These are phyloP conservation scores for Telfairia occidentalis DNA, from an alignment of 331 rosid species.

Conservation along the genomic window DNA sequence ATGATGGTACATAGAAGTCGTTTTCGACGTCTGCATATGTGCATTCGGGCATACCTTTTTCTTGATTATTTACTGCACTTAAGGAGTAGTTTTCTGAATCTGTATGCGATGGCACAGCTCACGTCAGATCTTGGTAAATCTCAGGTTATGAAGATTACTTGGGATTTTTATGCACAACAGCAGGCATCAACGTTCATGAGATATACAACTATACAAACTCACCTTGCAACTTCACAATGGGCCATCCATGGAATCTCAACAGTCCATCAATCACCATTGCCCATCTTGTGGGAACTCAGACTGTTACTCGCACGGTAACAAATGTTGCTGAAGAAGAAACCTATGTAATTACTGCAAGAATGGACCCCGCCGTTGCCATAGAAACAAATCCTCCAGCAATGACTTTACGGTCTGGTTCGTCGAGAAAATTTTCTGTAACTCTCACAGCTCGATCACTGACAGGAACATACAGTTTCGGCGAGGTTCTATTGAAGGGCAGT, in stretches of 20 bases:
- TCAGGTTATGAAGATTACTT: conserved; percentile 79
- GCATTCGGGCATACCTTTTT: not conserved
- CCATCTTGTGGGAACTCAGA: conserved; percentile 69
- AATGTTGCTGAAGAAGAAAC: conserved; percentile 87
- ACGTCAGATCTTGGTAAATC: not conserved
- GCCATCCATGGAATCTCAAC: conserved; percentile 77
- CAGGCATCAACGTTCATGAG: conserved; percentile 62
- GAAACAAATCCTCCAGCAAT: conserved; percentile 78
- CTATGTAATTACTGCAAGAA: conserved; percentile 62
- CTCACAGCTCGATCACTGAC: conserved; percentile 59
- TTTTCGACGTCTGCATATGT: not conserved
- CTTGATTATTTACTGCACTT: no score
- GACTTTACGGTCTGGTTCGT: conserved; percentile 59
- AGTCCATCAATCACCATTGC: conserved; percentile 79
- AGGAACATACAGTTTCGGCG: conserved; percentile 73
- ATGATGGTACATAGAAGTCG: not conserved
- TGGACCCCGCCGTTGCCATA: conserved; percentile 78
- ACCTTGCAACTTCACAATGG: conserved; percentile 65
- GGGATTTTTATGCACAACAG: conserved; percentile 91
- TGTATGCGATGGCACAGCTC: not conserved
- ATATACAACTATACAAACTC: conserved; percentile 59
- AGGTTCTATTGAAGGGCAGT: conserved; percentile 84
- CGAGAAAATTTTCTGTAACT: conserved; percentile 52
- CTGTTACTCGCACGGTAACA: conserved; percentile 65
- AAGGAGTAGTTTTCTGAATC: not conserved